Percentiles rank a stretch among this genome's conserved stretches.
phyloP scores from a whole-genome alignment of 352 stramenopile genomes.

The Phytopythium sindhum region DNA sequence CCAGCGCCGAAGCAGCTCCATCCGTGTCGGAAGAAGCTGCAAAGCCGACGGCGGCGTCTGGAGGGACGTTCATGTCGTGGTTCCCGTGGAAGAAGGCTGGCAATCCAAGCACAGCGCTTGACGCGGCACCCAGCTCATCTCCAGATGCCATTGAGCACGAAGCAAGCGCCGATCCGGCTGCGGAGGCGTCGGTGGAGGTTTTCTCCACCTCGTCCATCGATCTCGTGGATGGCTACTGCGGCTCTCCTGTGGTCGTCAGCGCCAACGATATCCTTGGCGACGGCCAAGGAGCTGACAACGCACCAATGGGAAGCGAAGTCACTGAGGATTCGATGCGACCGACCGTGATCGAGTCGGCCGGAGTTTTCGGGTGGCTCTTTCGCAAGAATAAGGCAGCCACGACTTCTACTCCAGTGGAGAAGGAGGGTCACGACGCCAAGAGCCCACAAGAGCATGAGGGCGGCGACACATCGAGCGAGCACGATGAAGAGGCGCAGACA shows the following conservation, averaged over 20 bases:
- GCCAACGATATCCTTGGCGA: neutral
- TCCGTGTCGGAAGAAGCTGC: neutral
- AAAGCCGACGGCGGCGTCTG: neutral
- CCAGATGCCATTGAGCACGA: neutral
- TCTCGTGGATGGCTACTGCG: conserved; percentile 2
- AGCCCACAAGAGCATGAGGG: neutral
- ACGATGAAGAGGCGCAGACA: neutral
- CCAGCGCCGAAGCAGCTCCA: neutral
- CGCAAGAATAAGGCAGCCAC: neutral
- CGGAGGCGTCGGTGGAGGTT: neutral
- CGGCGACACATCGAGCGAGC: neutral
- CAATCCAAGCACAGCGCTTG: neutral
- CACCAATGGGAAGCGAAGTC: neutral
- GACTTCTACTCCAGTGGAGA: neutral
- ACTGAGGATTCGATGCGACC: neutral
- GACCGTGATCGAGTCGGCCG: neutral
- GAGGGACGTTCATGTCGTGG: conserved; percentile 6
- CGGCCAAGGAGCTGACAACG: neutral
- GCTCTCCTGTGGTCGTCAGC: neutral
- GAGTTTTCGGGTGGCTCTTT: conserved; percentile 1
- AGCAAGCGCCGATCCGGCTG: neutral
- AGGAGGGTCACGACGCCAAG: neutral
- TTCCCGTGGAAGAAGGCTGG: conserved; percentile 3
- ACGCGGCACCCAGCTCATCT: no score
- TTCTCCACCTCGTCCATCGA: neutral